Percentiles rank a stretch among this genome's conserved stretches.
These are phyloP conservation scores for Suillus tomentosus DNA, from an alignment of 768 basidiomycete species.

Conservation along the genomic window DNA sequence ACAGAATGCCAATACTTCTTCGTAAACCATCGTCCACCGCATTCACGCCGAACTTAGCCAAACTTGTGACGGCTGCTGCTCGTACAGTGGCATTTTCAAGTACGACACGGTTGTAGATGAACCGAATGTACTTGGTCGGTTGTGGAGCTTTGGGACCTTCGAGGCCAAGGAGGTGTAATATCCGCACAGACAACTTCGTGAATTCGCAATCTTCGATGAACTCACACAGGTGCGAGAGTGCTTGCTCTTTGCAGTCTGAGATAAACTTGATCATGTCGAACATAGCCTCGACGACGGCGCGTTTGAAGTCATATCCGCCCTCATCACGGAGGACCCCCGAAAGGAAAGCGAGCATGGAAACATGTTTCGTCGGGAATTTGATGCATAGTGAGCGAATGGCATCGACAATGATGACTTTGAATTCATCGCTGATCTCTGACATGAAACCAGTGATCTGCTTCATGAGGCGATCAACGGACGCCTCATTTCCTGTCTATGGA, in stretches of 20 bases:
- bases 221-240: constrained; percentile 96
- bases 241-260: constrained; percentile 93
- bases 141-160: constrained; percentile 97
- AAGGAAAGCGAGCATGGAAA: constrained; percentile 95
- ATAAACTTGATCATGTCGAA: constrained; percentile 99
- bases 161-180: constrained; percentile 91
- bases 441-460: constrained; percentile 99
- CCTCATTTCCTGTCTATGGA: constrained; percentile 92
- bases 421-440: constrained; percentile 99
- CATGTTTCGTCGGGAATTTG: constrained; percentile 97
- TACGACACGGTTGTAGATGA: constrained; percentile 99
- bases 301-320: constrained; percentile 99
- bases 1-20: constrained; percentile 84
- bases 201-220: constrained; percentile 99
- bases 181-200: constrained; percentile 96
- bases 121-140: constrained; percentile 97
- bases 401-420: constrained; percentile 99
- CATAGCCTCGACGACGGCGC: constrained; percentile 97
- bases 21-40: constrained; percentile 76
- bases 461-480: constrained; percentile 97
- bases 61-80: constrained; percentile 90
- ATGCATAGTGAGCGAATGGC: constrained; percentile 97
- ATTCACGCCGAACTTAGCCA: constrained; percentile 97
- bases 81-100: constrained; percentile 97
- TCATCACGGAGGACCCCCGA: constrained; percentile 97